A percentile compares a stretch with the other conserved stretches of the same genome.
Evolutionary conservation across 2,329 filamentous ascomycete species (phyloP).

Genomic region (Aspergillus arachidicola): DNA sequence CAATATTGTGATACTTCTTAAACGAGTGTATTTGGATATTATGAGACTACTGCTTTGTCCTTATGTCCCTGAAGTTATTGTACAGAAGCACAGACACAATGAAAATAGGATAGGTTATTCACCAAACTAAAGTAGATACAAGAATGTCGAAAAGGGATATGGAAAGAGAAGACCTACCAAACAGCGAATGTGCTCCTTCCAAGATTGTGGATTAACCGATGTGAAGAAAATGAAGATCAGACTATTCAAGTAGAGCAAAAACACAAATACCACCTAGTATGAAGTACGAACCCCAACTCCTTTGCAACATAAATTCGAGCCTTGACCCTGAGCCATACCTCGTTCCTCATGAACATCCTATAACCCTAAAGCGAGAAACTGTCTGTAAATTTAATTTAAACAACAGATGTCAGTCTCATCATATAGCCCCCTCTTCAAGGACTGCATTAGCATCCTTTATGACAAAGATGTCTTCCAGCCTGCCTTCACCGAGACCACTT

Average conservation of each 20-base stretch:
- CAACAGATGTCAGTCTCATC: conserved; percentile 8
- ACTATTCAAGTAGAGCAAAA: conserved; percentile 2
- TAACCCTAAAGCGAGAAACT: conserved; percentile 1
- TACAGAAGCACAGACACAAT: not conserved
- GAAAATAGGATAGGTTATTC: not conserved
- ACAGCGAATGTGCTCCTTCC: not conserved
- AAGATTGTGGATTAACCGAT: not conserved
- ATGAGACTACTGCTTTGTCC: not conserved
- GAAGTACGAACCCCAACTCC: conserved; percentile 20
- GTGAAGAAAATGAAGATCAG: not conserved
- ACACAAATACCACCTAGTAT: conserved; percentile 6
- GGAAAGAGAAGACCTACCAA: not conserved
- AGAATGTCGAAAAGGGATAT: not conserved
- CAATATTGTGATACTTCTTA: not conserved
- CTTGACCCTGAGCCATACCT: conserved; percentile 14
- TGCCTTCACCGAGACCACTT: conserved; percentile 30
- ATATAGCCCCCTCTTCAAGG: conserved; percentile 38
- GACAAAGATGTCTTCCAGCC: conserved; percentile 50
- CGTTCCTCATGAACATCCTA: conserved; percentile 18
- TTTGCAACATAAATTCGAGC: conserved; percentile 11
- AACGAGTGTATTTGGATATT: not conserved
- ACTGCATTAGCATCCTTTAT: conserved; percentile 42
- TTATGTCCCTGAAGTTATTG: not conserved
- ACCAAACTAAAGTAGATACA: not conserved
- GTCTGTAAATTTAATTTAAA: conserved; percentile 12